These are phyloP conservation scores for Colletotrichum godetiae DNA, from an alignment of 2,329 filamentous ascomycete species.

Conservation along the genomic window DNA sequence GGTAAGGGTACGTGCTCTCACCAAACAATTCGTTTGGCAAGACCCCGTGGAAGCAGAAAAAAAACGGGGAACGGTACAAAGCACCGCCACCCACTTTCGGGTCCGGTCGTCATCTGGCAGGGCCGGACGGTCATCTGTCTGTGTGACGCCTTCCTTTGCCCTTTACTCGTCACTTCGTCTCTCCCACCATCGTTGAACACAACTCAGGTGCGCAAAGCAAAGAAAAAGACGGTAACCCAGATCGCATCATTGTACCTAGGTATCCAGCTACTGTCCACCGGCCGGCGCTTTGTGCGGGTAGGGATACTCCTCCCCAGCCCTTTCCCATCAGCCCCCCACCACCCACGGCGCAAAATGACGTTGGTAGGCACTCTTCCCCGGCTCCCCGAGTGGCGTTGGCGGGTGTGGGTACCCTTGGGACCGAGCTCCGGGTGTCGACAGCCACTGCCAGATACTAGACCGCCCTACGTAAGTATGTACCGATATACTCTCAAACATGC, in stretches of 20 bases:
- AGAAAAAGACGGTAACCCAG: background rate
- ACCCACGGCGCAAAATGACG: constrained; percentile 22
- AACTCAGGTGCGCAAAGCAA: background rate
- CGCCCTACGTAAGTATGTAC: background rate
- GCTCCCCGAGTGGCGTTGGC: constrained; percentile 27
- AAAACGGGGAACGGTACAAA: constrained; percentile 20
- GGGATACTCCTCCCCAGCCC: background rate
- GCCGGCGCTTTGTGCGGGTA: background rate
- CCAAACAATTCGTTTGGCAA: background rate
- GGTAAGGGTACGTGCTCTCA: constrained; percentile 8
- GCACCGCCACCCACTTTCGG: constrained; percentile 22
- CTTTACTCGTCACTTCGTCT: background rate
- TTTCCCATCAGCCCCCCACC: background rate
- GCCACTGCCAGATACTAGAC: background rate
- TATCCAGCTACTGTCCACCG: background rate
- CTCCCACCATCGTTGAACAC: constrained; percentile 2
- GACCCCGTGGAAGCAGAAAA: background rate
- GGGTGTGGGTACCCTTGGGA: constrained; percentile 16
- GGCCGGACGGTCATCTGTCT: background rate
- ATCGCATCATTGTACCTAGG: background rate
- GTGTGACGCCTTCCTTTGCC: background rate
- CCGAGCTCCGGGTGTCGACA: constrained; percentile 16
- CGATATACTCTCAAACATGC: background rate
- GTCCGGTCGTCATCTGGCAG: constrained; percentile 2
- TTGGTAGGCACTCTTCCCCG: constrained; percentile 18